These are phyloP conservation scores for Auricularia sp. DNA, from an alignment of 768 basidiomycete species.

Conservation along the genomic window DNA sequence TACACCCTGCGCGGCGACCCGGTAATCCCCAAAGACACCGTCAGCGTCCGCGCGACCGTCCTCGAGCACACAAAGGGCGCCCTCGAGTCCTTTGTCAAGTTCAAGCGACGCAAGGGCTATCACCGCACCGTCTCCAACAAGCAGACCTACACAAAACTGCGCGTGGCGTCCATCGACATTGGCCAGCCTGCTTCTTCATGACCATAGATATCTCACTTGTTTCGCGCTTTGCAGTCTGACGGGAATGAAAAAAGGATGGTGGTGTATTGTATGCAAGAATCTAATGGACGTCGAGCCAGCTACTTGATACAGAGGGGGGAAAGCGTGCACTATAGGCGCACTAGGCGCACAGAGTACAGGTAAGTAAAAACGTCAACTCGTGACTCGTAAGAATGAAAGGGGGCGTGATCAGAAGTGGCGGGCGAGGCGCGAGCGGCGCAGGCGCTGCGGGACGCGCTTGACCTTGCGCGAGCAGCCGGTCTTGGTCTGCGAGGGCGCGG, in stretches of 20 bases:
- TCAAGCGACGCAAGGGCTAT: constrained; percentile 98
- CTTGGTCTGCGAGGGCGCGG: neutral
- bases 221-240: neutral
- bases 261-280: no score
- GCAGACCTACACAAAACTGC: constrained; percentile 88
- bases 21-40: constrained; percentile 48
- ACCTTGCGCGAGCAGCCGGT: neutral
- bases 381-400: neutral
- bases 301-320: neutral
- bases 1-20: constrained; percentile 81
- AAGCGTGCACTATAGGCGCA: neutral
- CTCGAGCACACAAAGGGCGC: constrained; percentile 93
- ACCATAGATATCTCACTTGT: neutral
- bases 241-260: no score
- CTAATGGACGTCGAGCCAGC: neutral
- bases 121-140: constrained; percentile 89
- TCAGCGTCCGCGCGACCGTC: constrained; percentile 81
- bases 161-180: constrained; percentile 73
- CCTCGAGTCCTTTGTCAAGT: constrained; percentile 89
- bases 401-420: neutral
- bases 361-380: neutral
- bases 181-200: constrained; percentile 6
- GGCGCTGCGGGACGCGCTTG: neutral
- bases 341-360: neutral
- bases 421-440: neutral